Evolutionary conservation across 139 green algal genomes (phyloP), one percentile per base, ranked within the genome.

Genomic region (Yamagishiella unicocca): DNA sequence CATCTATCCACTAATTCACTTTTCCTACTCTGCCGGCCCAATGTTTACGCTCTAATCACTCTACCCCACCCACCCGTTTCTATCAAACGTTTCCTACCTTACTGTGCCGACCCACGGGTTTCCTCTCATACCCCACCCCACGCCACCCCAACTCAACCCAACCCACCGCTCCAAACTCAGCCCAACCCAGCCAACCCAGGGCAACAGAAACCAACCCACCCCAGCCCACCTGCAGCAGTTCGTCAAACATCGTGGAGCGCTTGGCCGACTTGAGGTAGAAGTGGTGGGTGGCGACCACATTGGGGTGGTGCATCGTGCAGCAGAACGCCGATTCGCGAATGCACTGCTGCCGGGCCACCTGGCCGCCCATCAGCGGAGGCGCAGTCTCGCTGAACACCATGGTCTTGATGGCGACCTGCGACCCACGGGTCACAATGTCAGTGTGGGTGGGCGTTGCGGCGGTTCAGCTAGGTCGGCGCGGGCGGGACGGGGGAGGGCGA

Each of bases 281-380:
- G 78, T 85, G 78, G 78, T 76, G 78, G 8, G 78, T 75, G 78
- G 58, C 29, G 3, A 80, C 72, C 22, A 84, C 61, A 21, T 85
- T 85, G 40, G 61, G 38, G 61, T 85, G 78, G 61, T 75, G 78
- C 78, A 85, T 85, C 40, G 78, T 85, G 78, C 78, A 85, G 58
- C 78, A 85, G 14, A 85, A 46, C 17, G 78, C 78, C 0, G 61
- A 38, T 61, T 85, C 78, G 7, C 61, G 61, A 33, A 85, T 85
- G 61, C 78, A 85, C 55, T 61, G 61, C 78, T 85, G 78, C 78
- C 78, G 78, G 2, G 78, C 78, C 35, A 29, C 12, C 40, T 75
- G 22, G 40, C 27, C 12, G 27, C 22, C 38, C 29, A 35, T 14
- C 19, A 14, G 61, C 14, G 12, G 12, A 3, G n/a, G 14, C 12